Percentiles rank a stretch among this genome's conserved stretches.
phyloP scores from a whole-genome alignment of 306 rosid genomes.

The Notholithocarpus densiflorus region DNA sequence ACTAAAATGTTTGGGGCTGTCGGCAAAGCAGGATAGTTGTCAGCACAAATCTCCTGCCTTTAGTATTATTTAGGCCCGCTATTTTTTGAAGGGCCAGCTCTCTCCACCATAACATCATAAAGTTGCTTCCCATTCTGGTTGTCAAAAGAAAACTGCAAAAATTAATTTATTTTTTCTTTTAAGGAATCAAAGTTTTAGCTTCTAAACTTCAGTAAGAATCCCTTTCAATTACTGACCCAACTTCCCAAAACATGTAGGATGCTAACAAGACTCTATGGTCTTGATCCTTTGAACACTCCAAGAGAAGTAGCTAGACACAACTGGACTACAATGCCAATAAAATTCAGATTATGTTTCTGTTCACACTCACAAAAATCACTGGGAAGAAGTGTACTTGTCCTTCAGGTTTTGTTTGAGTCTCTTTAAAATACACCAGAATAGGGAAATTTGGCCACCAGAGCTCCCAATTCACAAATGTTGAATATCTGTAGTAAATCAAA shows the following conservation, averaged over 20 bases:
- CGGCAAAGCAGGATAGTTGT: neutral
- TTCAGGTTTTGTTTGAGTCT: slow-evolving; percentile 88
- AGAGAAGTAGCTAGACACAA: neutral
- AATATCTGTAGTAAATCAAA: slow-evolving; percentile 56
- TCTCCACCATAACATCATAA: slow-evolving; percentile 86
- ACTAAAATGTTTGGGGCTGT: neutral
- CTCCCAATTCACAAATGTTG: slow-evolving; percentile 94
- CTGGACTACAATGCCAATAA: neutral
- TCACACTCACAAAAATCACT: slow-evolving; percentile 73
- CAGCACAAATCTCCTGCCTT: slow-evolving; percentile 21
- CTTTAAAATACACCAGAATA: slow-evolving; percentile 88
- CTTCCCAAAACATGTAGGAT: neutral
- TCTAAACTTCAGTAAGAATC: slow-evolving; percentile 8
- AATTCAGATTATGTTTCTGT: slow-evolving; percentile 7
- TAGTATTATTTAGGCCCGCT: slow-evolving; percentile 61
- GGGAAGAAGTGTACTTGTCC: slow-evolving; percentile 98
- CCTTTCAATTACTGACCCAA: slow-evolving; percentile 1
- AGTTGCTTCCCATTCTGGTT: slow-evolving; percentile 92
- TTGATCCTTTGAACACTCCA: neutral
- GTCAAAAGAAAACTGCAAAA: slow-evolving; percentile 20
- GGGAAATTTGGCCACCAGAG: slow-evolving; percentile 99
- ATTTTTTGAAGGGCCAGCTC: slow-evolving; percentile 88
- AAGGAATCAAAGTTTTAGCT: slow-evolving; percentile 7
- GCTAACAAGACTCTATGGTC: neutral
- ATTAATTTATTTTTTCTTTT: neutral